Conservation (phyloP, 23 red algal species). For the Agarophyton chilense region DNA sequence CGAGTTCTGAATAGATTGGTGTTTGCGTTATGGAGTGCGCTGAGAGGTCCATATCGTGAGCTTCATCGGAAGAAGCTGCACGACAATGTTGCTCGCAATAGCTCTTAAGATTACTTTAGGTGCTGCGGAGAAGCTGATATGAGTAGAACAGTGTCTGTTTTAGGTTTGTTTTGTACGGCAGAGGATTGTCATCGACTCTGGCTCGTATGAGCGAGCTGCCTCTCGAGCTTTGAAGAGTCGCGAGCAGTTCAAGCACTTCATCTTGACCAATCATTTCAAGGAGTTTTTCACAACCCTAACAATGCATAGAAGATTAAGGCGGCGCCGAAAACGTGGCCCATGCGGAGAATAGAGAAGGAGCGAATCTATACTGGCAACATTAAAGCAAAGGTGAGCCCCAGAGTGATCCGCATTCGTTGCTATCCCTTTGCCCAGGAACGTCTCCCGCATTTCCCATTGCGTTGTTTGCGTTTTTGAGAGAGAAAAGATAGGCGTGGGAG, state of each 20-base stretch:
- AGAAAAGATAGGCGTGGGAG: too few species aligned
- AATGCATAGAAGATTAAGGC: conserved; percentile 13
- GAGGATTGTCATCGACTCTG: not conserved
- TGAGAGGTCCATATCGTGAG: conserved; percentile 8
- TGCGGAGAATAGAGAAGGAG: not conserved
- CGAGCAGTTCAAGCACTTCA: not conserved
- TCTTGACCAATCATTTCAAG: conserved; percentile 6
- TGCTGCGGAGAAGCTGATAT: not conserved
- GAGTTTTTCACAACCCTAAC: conserved; percentile 12
- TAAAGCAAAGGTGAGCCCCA: too few species aligned
- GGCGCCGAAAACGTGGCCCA: not conserved
- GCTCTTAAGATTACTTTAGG: not conserved
- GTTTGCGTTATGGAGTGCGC: conserved; percentile 4
- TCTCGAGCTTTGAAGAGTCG: not conserved
- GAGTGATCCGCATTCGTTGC: too few species aligned
- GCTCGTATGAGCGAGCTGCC: not conserved
- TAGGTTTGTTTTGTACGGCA: not conserved
- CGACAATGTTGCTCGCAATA: not conserved
- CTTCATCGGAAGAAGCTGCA: not conserved
- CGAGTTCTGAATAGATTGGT: conserved; percentile 17
- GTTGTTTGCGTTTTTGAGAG: too few species aligned
- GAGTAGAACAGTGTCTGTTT: not conserved
- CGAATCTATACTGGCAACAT: too few species aligned
- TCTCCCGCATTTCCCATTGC: too few species aligned
- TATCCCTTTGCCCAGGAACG: too few species aligned